phyloP scores from a whole-genome alignment of 176 grass and related monocot species.

The Ensete glaucum region DNA sequence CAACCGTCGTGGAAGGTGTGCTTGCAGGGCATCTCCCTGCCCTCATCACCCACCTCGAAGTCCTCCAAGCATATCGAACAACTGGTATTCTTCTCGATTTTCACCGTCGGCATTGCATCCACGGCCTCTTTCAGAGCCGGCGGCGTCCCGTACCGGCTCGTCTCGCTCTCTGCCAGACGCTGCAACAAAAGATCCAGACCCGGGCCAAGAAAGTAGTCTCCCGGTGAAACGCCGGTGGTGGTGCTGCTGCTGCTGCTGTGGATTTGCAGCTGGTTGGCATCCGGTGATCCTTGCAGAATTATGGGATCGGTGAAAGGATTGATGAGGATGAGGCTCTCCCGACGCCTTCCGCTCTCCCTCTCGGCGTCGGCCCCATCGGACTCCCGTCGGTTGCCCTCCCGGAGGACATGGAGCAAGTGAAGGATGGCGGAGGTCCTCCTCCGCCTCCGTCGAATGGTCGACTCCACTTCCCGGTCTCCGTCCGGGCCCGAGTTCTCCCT shows the following conservation, averaged over 20 bases:
- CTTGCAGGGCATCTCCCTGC: constrained; percentile 15
- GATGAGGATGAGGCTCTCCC: background rate
- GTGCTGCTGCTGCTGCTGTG: background rate
- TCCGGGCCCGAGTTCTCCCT: background rate
- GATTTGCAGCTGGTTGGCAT: background rate
- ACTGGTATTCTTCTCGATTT: background rate
- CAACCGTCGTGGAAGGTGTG: constrained; percentile 13
- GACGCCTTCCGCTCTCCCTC: background rate
- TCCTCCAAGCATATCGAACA: constrained; percentile 22
- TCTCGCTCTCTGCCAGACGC: constrained; percentile 10
- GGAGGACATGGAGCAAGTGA: constrained; percentile 7
- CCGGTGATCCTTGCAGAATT: background rate
- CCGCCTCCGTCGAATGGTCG: background rate
- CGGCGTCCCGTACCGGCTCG: constrained; percentile 8
- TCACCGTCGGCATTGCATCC: constrained; percentile 16
- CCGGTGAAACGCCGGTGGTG: background rate
- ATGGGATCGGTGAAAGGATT: constrained; percentile 11
- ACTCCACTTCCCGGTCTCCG: background rate
- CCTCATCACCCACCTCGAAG: constrained; percentile 4
- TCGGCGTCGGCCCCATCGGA: background rate
- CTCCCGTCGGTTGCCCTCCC: background rate
- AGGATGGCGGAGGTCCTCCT: constrained; percentile 3
- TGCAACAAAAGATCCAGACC: constrained; percentile 10
- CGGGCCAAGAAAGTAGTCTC: constrained; percentile 6
- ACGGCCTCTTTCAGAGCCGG: constrained; percentile 13